These are phyloP conservation scores for Cymbopogon flexuosus DNA, from an alignment of 202 grass and related monocot genomes.

Conservation along the genomic window DNA sequence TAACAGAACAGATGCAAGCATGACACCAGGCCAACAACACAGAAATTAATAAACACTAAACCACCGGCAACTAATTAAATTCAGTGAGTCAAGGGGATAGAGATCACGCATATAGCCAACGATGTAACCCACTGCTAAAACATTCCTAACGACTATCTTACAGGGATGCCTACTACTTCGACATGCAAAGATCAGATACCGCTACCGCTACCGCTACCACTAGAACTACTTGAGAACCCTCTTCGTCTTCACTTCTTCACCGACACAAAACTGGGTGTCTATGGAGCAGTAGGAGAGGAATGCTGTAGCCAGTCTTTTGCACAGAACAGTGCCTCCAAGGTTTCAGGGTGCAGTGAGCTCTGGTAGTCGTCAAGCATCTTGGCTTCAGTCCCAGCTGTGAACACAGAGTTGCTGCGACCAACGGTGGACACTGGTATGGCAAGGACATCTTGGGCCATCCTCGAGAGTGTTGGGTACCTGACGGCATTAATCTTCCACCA, in stretches of 20 bases:
- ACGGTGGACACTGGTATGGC: slow-evolving; percentile 49
- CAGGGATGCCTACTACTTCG: neutral
- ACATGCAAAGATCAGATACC: neutral
- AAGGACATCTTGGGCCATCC: slow-evolving; percentile 57
- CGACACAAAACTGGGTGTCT: slow-evolving; percentile 6
- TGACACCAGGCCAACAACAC: neutral
- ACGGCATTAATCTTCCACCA: slow-evolving; percentile 57
- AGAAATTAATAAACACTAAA: neutral
- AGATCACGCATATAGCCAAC: neutral
- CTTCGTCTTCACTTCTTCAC: slow-evolving; percentile 33
- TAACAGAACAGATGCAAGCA: neutral
- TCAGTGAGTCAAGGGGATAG: too few species aligned
- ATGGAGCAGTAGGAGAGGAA: slow-evolving; percentile 11
- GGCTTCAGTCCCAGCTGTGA: slow-evolving; percentile 31
- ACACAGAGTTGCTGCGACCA: slow-evolving; percentile 16
- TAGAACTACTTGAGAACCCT: neutral
- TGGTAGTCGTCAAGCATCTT: slow-evolving; percentile 55
- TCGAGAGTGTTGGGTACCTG: slow-evolving; percentile 62
- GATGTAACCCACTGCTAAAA: neutral
- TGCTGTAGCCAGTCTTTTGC: slow-evolving; percentile 62
- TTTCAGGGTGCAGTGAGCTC: slow-evolving; percentile 53
- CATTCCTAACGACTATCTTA: neutral
- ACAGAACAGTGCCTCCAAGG: slow-evolving; percentile 58
- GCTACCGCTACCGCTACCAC: neutral
- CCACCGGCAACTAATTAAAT: neutral